Evolutionary conservation across 139 green algal species (phyloP).

Genomic region (Coelastrella sp.): DNA sequence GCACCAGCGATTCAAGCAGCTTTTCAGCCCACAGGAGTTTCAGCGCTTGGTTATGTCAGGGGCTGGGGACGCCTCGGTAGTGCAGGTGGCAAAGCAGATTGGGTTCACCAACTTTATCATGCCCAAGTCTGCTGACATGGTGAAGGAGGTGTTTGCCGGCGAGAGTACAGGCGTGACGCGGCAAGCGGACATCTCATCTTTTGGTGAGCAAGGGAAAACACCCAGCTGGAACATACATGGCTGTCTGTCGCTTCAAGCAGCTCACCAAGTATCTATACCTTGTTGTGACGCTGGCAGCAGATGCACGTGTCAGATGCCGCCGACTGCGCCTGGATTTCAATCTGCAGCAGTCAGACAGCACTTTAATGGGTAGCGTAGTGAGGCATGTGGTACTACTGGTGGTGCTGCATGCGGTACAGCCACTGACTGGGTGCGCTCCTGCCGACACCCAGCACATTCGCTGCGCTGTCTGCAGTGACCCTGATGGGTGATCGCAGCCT

Average conservation of each 20-base stretch:
- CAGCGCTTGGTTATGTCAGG: not conserved
- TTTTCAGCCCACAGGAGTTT: conserved; percentile 22
- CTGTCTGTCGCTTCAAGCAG: too few species aligned
- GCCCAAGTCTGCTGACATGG: not conserved
- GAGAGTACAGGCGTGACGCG: not conserved
- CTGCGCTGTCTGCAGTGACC: not conserved
- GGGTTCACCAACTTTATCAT: conserved; percentile 2
- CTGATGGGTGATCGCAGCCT: conserved; percentile 44
- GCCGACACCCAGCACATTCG: not conserved
- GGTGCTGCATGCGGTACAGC: too few species aligned
- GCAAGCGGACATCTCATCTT: not conserved
- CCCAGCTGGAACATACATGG: not conserved
- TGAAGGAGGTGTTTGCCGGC: conserved; percentile 12
- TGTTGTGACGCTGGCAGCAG: too few species aligned
- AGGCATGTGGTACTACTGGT: too few species aligned
- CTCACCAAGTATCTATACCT: too few species aligned
- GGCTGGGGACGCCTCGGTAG: not conserved
- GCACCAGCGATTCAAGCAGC: conserved; percentile 39
- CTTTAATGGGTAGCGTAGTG: too few species aligned
- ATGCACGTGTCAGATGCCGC: too few species aligned
- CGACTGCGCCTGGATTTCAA: too few species aligned
- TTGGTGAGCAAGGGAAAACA: not conserved
- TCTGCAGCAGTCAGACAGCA: too few species aligned
- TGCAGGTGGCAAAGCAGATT: conserved; percentile 6
- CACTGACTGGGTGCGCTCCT: not conserved